Percentiles rank a stretch among this genome's conserved stretches.
Evolutionary conservation across 352 stramenopile species (phyloP).

Genomic region (Pythium phragmitis): DNA sequence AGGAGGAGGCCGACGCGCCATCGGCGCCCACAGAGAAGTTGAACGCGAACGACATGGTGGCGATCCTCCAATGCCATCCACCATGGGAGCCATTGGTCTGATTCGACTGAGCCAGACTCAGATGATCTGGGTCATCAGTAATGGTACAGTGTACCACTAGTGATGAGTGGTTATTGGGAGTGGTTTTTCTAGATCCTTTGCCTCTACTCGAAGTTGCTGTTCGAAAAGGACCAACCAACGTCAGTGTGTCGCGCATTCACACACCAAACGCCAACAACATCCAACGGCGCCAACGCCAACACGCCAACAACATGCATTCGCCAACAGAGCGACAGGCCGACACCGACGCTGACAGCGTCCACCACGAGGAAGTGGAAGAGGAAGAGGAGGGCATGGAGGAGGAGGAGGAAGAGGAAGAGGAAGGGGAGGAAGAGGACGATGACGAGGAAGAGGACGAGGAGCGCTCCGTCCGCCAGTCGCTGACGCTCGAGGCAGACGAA

Average conservation of each 20-base stretch:
- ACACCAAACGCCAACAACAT: not conserved
- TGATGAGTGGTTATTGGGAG: slow-evolving; percentile 10
- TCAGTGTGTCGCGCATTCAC: too few relatives aligned
- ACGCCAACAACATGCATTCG: slow-evolving; percentile 2
- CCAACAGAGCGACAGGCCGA: not conserved
- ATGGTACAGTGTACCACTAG: not conserved
- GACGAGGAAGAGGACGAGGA: slow-evolving; percentile 14
- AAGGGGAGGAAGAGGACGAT: slow-evolving; percentile 12
- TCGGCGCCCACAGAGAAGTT: slow-evolving; percentile 54
- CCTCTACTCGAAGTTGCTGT: slow-evolving; percentile 25
- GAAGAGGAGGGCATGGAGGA: not conserved
- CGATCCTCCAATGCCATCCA: not conserved
- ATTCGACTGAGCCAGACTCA: not conserved
- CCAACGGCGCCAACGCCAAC: not conserved
- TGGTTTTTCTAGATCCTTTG: slow-evolving; percentile 3
- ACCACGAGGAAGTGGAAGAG: slow-evolving; percentile 1
- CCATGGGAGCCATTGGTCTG: not conserved
- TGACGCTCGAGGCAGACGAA: slow-evolving; percentile 29
- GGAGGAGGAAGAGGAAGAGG: not conserved
- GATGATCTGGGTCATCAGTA: not conserved
- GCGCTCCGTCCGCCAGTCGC: slow-evolving; percentile 26
- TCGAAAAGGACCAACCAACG: not conserved
- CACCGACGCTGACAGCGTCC: not conserved
- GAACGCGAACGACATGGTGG: slow-evolving; percentile 53
- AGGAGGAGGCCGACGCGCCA: not conserved